phyloP scores from a whole-genome alignment of 106 monocot species.

The Cymbidium sinense region DNA sequence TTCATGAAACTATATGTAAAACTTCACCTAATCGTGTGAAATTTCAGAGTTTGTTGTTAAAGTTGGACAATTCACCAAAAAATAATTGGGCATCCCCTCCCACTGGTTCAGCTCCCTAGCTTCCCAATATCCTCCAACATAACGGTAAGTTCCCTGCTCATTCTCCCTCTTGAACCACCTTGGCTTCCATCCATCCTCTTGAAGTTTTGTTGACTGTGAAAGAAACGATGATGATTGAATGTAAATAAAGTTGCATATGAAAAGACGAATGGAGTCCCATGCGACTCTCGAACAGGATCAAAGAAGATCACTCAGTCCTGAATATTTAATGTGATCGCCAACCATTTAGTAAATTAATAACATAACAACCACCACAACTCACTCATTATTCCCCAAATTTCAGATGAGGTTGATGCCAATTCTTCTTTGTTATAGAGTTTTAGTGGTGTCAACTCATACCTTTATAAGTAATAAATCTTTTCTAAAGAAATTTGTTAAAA shows the following conservation, averaged over 20 bases:
- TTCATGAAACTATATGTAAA: background rate
- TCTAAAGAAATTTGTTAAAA: too few species aligned
- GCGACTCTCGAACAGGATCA: too few species aligned
- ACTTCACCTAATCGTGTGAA: background rate
- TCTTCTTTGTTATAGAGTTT: too few species aligned
- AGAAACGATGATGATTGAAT: background rate
- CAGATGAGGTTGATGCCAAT: too few species aligned
- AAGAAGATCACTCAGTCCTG: too few species aligned
- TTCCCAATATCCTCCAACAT: conserved; percentile 77
- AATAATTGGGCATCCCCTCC: conserved; percentile 56
- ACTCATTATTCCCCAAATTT: too few species aligned
- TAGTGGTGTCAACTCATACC: too few species aligned
- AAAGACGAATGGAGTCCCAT: too few species aligned
- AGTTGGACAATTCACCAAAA: conserved; percentile 40
- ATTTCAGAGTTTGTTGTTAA: background rate
- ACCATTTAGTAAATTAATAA: too few species aligned
- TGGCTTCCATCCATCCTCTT: conserved; percentile 72
- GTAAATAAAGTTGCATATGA: background rate
- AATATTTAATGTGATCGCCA: too few species aligned
- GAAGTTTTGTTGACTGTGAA: conserved; percentile 58
- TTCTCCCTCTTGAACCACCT: conserved; percentile 45
- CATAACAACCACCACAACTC: too few species aligned
- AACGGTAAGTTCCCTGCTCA: conserved; percentile 34
- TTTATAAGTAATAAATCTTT: too few species aligned
- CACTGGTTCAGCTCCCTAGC: conserved; percentile 51